Base-by-base conservation (phyloP, 257 asterid species). In the Ballota nigra region DNA sequence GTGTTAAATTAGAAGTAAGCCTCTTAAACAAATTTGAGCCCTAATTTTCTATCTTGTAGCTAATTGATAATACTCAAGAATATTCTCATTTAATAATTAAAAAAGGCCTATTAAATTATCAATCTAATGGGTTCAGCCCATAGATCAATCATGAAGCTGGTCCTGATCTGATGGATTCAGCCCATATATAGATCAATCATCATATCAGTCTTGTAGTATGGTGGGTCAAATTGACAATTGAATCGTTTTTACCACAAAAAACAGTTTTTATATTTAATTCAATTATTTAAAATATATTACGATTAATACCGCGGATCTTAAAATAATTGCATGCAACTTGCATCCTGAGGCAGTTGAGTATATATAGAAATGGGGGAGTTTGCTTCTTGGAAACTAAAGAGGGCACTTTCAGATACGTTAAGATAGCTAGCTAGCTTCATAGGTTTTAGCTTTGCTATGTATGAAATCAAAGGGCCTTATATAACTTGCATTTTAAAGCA, bases 401-500 rank as follows among this genome's bases (percentile, higher is more conserved):
- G 69, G 71, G 74, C 76, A 76, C 63, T 86, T 79, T 70, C 68
- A 71, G 31, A 72, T 58, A 53, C 75, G 23, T 68, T 19, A 80
- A 80, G 78, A 43, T 66, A 81, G 74, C 76, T 73, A 80, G 78
- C 43, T 66, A 81, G 74, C 76, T 73, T 75, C 28, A 16, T 41
- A 23, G 60, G 15, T 73, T 49, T 71, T 41, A 75, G 19, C 82
- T 82, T 85, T 83, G 84, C 87, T 62, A 78, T 68, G 53, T 76
- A 71, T 68, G 63, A 73, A 81, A 83, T 80, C 83, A 85, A 71
- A 79, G 83, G 67, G 20, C 61, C 52, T 13, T 80, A n/a, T n/a
- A n/a, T n/a, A 41, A 68, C 91, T 83, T 86, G 86, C 68, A 88
- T 80, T 88, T 63, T 23, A 82, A 72, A 88, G 79, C 84, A 90